A percentile compares a stretch with the other conserved stretches of the same genome.
These are phyloP conservation scores for Coemansia sp. DNA, from an alignment of 192 early-diverging fungal genomes.

Conservation along the genomic window DNA sequence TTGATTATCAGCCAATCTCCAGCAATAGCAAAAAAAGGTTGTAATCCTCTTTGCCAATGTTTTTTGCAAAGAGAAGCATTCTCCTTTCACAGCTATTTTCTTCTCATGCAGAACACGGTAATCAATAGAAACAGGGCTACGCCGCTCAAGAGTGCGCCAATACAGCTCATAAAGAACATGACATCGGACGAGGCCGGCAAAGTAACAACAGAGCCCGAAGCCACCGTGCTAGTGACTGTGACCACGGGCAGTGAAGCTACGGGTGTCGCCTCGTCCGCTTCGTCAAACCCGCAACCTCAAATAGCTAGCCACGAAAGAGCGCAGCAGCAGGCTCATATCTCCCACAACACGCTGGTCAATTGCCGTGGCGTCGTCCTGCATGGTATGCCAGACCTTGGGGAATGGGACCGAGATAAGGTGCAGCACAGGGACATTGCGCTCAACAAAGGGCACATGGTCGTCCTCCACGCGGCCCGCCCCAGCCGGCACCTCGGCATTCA, in stretches of 20 bases:
- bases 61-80: too few species aligned
- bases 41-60: neutral
- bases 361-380: constrained; percentile 69
- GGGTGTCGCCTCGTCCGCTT: constrained; percentile 20
- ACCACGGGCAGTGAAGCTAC: neutral
- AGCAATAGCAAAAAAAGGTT: neutral
- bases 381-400: constrained; percentile 84
- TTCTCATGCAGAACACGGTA: neutral
- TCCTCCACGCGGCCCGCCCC: constrained; percentile 63
- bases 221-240: constrained; percentile 4
- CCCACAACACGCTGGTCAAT: constrained; percentile 61
- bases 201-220: neutral
- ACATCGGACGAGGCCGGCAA: constrained; percentile 36
- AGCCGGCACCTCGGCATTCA: constrained; percentile 18
- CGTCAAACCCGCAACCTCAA: constrained; percentile 57
- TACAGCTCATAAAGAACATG: constrained; percentile 13
- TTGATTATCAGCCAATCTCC: neutral
- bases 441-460: constrained; percentile 86
- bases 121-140: neutral
- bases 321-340: constrained; percentile 77
- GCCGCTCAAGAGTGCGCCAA: constrained; percentile 2
- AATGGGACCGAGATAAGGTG: constrained; percentile 87
- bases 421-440: constrained; percentile 75
- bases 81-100: too few species aligned
- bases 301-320: constrained; percentile 76